Conservation (phyloP, 768 basidiomycete species). For the Cubamyces lactineus region DNA sequence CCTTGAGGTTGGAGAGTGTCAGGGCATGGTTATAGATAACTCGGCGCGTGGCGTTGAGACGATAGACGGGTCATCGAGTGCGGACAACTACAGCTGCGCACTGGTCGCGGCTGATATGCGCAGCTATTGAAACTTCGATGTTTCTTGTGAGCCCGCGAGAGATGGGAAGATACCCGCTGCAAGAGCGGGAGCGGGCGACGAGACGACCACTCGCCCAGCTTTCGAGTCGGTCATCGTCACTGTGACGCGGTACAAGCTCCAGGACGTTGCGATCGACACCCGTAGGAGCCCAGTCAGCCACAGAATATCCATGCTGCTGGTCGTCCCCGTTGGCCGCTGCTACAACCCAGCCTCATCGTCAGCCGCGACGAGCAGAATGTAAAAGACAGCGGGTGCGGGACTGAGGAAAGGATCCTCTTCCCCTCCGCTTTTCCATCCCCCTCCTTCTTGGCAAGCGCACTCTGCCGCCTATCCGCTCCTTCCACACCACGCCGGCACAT, state of each 20-base stretch:
- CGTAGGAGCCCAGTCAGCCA: background rate
- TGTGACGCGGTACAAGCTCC: background rate
- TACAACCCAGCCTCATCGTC: background rate
- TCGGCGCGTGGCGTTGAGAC: too few species aligned
- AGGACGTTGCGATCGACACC: background rate
- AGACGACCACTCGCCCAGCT: too few species aligned
- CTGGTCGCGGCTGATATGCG: too few species aligned
- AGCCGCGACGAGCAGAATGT: slow-evolving; percentile 12
- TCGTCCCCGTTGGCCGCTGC: background rate
- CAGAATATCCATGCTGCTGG: background rate
- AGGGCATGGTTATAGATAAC: too few species aligned
- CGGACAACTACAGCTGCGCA: too few species aligned
- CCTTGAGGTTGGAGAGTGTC: too few species aligned
- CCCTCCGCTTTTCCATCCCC: background rate
- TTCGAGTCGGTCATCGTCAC: too few species aligned
- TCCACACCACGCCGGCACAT: background rate
- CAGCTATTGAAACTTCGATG: too few species aligned
- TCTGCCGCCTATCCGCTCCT: background rate
- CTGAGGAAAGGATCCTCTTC: background rate
- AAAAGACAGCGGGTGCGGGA: background rate
- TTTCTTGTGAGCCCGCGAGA: too few species aligned
- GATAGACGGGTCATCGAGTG: too few species aligned
- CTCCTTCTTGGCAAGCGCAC: background rate
- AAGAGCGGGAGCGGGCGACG: too few species aligned
- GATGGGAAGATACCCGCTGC: too few species aligned